A percentile compares a stretch with the other conserved stretches of the same genome.
phyloP scores from a whole-genome alignment of 2,329 filamentous ascomycete genomes.

The Periconia macrospinosa region DNA sequence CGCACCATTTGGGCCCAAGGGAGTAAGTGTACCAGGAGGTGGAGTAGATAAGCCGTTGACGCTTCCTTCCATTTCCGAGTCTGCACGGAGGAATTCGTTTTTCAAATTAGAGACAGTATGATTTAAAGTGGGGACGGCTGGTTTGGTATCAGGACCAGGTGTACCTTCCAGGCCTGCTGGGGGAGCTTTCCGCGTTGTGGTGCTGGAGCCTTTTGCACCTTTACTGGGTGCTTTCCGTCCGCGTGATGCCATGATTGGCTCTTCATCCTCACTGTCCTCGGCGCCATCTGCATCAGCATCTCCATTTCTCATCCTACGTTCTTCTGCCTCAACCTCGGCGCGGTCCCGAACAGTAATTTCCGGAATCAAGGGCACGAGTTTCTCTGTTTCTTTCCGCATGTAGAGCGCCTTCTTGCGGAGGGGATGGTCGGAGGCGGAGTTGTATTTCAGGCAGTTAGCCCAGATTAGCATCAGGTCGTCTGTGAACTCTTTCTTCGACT shows the following conservation, averaged over 20 bases:
- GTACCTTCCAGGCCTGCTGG: slow-evolving; percentile 77
- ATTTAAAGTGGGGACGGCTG: slow-evolving; percentile 61
- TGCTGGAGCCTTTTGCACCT: slow-evolving; percentile 66
- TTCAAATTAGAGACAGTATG: slow-evolving; percentile 53
- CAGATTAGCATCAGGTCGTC: slow-evolving; percentile 92
- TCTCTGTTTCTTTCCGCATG: slow-evolving; percentile 97
- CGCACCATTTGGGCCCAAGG: slow-evolving; percentile 69
- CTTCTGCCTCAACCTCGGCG: slow-evolving; percentile 79
- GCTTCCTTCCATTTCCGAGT: slow-evolving; percentile 82
- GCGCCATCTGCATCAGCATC: slow-evolving; percentile 79
- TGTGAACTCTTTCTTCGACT: slow-evolving; percentile 86
- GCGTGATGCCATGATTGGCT: slow-evolving; percentile 96
- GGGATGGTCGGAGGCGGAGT: slow-evolving; percentile 84
- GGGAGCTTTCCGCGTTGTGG: slow-evolving; percentile 72
- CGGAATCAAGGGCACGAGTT: slow-evolving; percentile 90
- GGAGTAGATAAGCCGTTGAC: slow-evolving; percentile 85
- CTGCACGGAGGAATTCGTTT: slow-evolving; percentile 60
- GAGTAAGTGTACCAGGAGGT: slow-evolving; percentile 76
- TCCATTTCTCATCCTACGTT: slow-evolving; percentile 77
- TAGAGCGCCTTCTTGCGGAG: slow-evolving; percentile 90
- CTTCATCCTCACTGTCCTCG: slow-evolving; percentile 88
- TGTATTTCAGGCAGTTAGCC: slow-evolving; percentile 96
- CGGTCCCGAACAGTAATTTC: slow-evolving; percentile 88
- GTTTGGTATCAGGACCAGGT: slow-evolving; percentile 74
- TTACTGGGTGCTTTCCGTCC: slow-evolving; percentile 84